Evolutionary conservation across 345 rosid species (phyloP).

Genomic region (Nasturtium officinale): DNA sequence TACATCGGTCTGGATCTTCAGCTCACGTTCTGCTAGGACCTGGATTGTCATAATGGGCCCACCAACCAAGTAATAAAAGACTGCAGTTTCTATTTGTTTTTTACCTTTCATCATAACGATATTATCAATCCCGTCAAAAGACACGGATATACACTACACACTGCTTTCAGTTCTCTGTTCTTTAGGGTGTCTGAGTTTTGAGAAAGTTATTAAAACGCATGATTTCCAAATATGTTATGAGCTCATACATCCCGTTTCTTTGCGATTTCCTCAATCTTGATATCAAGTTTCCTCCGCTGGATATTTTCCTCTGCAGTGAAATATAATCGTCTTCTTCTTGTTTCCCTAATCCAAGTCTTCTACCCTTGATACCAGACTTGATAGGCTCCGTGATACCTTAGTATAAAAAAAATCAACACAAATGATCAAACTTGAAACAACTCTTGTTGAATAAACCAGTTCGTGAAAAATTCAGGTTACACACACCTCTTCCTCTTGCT

Average conservation of each 20-base stretch:
- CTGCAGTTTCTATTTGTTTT: slow-evolving; percentile 62
- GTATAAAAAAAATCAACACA: background rate
- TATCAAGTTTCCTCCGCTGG: slow-evolving; percentile 84
- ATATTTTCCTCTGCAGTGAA: slow-evolving; percentile 95
- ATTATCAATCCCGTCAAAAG: slow-evolving; percentile 73
- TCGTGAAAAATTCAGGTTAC: background rate
- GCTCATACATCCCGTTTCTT: slow-evolving; percentile 97
- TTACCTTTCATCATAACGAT: slow-evolving; percentile 62
- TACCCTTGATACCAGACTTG: slow-evolving; percentile 91
- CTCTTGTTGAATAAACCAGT: background rate
- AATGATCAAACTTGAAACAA: slow-evolving; percentile 18
- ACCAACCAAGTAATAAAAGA: slow-evolving; percentile 99
- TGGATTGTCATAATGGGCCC: slow-evolving; percentile 99
- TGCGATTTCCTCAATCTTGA: slow-evolving; percentile 79
- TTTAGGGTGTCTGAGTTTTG: slow-evolving; percentile 48
- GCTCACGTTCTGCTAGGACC: slow-evolving; percentile 99
- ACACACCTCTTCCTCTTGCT: slow-evolving; percentile 87
- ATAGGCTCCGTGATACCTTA: slow-evolving; percentile 88
- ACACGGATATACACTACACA: slow-evolving; percentile 59
- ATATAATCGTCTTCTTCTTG: slow-evolving; percentile 96
- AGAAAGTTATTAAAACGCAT: slow-evolving; percentile 62
- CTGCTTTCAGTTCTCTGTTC: slow-evolving; percentile 83
- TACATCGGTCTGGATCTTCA: slow-evolving; percentile 93
- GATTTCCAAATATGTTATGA: slow-evolving; percentile 53
- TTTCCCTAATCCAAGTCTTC: slow-evolving; percentile 90